Evolutionary conservation across 768 basidiomycete species (phyloP).

Genomic region (Panellus pusillus): DNA sequence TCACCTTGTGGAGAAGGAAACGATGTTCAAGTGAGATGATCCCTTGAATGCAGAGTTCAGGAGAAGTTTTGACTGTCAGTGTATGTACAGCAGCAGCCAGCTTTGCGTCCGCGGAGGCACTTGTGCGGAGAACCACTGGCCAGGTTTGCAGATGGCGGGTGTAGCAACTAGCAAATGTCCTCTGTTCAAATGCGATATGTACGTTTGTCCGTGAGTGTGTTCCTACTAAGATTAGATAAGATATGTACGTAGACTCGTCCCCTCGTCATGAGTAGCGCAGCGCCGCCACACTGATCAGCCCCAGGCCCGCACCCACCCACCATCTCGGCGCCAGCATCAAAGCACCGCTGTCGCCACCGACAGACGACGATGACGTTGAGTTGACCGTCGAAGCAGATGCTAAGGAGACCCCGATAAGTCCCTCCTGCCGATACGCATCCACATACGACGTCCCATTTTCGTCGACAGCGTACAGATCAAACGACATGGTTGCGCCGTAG

Average conservation of each 20-base stretch:
- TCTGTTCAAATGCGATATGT: too few relatives aligned
- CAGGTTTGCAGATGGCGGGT: too few relatives aligned
- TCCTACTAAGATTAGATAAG: neutral
- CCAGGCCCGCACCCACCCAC: neutral
- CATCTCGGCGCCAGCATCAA: neutral
- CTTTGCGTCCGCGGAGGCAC: too few relatives aligned
- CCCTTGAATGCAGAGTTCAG: too few relatives aligned
- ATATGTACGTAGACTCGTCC: too few relatives aligned
- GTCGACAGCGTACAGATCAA: conserved; percentile 12
- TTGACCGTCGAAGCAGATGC: conserved; percentile 11
- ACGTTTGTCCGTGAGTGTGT: neutral
- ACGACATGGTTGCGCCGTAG: conserved; percentile 19
- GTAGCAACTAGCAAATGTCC: too few relatives aligned
- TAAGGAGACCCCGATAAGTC: conserved; percentile 12
- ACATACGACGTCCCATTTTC: conserved; percentile 8
- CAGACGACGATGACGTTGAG: conserved; percentile 5
- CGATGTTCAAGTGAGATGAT: too few relatives aligned
- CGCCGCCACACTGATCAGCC: conserved; percentile 1
- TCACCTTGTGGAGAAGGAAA: too few relatives aligned
- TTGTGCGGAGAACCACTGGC: too few relatives aligned
- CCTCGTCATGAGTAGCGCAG: conserved; percentile 2
- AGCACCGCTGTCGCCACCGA: conserved; percentile 7
- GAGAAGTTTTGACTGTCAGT: too few relatives aligned
- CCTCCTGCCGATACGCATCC: conserved; percentile 14
- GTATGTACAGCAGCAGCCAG: too few relatives aligned